phyloP scores from a whole-genome alignment of 2,329 filamentous ascomycete genomes.

The Cyphellophora europaea region DNA sequence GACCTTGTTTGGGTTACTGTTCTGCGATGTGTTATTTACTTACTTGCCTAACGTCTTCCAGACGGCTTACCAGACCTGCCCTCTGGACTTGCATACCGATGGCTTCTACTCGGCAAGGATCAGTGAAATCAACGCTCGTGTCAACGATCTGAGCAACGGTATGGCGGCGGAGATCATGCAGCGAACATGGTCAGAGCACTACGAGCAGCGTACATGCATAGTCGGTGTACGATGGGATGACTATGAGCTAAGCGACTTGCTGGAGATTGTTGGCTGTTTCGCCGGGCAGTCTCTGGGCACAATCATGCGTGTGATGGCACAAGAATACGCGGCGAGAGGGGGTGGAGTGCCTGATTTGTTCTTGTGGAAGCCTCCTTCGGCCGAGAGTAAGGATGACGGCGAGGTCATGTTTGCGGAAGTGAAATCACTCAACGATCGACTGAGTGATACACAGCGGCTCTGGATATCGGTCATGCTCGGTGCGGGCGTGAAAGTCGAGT shows the following conservation, averaged over 20 bases:
- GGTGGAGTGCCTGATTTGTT: conserved; percentile 89
- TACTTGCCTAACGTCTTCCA: conserved; percentile 97
- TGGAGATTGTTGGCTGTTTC: conserved; percentile 72
- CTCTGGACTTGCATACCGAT: conserved; percentile 85
- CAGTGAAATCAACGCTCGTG: conserved; percentile 77
- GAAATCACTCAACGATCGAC: conserved; percentile 78
- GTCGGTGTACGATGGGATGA: conserved; percentile 79
- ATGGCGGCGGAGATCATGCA: conserved; percentile 58
- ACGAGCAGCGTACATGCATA: conserved; percentile 68
- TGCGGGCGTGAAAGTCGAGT: conserved; percentile 75
- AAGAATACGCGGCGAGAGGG: conserved; percentile 81
- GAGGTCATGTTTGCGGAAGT: conserved; percentile 72
- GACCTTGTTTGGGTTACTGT: conserved; percentile 84
- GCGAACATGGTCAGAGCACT: conserved; percentile 58
- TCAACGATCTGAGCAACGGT: conserved; percentile 83
- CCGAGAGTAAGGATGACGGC: conserved; percentile 21
- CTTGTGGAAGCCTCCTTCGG: conserved; percentile 56
- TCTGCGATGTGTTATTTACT: conserved; percentile 85
- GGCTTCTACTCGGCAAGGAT: conserved; percentile 80
- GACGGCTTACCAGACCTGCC: conserved; percentile 88
- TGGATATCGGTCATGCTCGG: conserved; percentile 92
- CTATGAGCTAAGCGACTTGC: conserved; percentile 67
- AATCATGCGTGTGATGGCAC: conserved; percentile 87
- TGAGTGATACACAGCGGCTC: conserved; percentile 90
- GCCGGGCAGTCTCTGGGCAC: conserved; percentile 69